Conservation (phyloP, 495 filamentous ascomycete species). For the Penicillium bialowiezense region DNA sequence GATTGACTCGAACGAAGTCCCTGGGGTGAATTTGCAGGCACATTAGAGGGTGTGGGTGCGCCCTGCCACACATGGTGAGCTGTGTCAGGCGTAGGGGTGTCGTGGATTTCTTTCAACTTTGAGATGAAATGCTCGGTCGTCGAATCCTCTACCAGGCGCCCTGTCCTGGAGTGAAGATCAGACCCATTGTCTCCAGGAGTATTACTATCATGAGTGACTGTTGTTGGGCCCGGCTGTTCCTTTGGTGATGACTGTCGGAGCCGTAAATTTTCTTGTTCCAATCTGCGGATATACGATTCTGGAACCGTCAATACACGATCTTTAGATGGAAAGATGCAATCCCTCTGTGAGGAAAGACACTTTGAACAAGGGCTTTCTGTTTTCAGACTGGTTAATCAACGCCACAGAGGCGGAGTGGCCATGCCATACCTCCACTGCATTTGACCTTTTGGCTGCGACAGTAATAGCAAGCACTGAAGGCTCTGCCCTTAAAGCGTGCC, state of each 20-base stretch:
- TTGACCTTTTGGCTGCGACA: slow-evolving; percentile 1
- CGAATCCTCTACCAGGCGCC: neutral
- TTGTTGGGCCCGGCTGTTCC: too few species aligned
- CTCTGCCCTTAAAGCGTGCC: slow-evolving; percentile 7
- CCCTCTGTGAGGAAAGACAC: neutral
- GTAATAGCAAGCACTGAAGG: neutral
- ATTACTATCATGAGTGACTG: too few species aligned
- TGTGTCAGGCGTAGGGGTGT: neutral
- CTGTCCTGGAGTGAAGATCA: too few species aligned
- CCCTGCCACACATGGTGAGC: too few species aligned
- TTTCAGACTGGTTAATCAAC: too few species aligned
- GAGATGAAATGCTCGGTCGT: neutral
- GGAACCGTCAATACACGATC: neutral
- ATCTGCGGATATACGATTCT: neutral
- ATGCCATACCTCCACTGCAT: neutral
- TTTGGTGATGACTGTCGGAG: neutral
- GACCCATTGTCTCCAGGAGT: too few species aligned
- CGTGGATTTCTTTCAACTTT: neutral
- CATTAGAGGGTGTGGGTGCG: too few species aligned
- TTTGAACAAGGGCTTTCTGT: too few species aligned
- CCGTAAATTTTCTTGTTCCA: neutral
- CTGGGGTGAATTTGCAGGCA: too few species aligned
- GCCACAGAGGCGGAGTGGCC: neutral
- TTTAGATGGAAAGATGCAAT: neutral
- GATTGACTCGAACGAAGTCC: too few species aligned